These are phyloP conservation scores for Aotearoamyces nothofagi DNA, from an alignment of 2,329 filamentous ascomycete species.

Conservation along the genomic window DNA sequence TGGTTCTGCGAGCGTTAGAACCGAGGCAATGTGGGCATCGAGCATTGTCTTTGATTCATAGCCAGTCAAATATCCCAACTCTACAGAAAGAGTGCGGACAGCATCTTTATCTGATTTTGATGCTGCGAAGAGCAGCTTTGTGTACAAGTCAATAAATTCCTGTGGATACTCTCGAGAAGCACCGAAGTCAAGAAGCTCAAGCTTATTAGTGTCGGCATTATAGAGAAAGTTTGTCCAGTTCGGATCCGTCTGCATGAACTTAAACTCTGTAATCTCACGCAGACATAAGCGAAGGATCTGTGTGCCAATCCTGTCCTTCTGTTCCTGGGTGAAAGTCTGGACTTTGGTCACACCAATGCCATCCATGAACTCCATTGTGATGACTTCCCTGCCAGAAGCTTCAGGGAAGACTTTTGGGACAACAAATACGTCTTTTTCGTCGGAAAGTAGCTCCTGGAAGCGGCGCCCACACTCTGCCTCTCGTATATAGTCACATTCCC, in stretches of 20 bases:
- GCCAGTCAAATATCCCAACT: constrained; percentile 84
- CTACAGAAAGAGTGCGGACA: constrained; percentile 53
- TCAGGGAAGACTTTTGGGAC: constrained; percentile 67
- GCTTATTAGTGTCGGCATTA: constrained; percentile 52
- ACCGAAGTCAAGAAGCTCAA: constrained; percentile 92
- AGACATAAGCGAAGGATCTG: constrained; percentile 85
- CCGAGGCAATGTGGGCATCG: constrained; percentile 75
- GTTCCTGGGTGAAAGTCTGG: constrained; percentile 58
- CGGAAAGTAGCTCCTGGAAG: constrained; percentile 64
- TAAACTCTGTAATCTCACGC: constrained; percentile 86
- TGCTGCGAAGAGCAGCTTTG: constrained; percentile 67
- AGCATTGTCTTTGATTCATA: constrained; percentile 77
- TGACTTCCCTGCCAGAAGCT: constrained; percentile 70
- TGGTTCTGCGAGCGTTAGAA: constrained; percentile 83
- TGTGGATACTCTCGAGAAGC: constrained; percentile 76
- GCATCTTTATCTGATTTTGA: constrained; percentile 49
- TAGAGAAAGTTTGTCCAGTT: constrained; percentile 99
- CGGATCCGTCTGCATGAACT: constrained; percentile 97
- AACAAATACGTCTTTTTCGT: constrained; percentile 58
- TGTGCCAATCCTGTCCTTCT: constrained; percentile 92
- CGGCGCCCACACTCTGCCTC: constrained; percentile 69
- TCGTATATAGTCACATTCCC: constrained; percentile 92
- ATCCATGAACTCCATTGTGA: constrained; percentile 87
- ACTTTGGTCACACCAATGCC: constrained; percentile 77
- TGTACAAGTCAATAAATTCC: constrained; percentile 66